Evolutionary conservation across 2,329 filamentous ascomycete species (phyloP), one percentile per base, ranked within the genome.

Genomic region (Colletotrichum sansevieriae): DNA sequence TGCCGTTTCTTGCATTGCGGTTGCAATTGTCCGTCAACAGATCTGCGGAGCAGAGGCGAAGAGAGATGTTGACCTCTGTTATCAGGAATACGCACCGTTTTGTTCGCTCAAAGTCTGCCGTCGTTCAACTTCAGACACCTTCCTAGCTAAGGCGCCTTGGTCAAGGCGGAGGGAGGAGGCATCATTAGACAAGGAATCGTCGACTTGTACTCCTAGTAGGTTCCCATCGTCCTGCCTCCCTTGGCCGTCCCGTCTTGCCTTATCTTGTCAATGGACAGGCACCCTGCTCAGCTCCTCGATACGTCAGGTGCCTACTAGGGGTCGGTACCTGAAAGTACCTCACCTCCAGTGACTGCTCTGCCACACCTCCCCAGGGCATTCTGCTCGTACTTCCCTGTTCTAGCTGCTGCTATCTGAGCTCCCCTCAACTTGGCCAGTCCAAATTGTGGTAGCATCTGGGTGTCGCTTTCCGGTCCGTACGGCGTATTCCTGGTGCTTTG

Each of bases 331-430:
- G 44, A 29, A 35, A 25, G 12, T 61, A 20, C n/a, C 33, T 52
- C 29, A 29, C 29, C 6, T 29, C 29, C 8, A 39, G 20, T 39
- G 12, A 33, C 4, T 33, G 35, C 56, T 29, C 51, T 65, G 15
- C 46, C 55, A 62, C 59, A 62, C 62, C 22, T 44, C 37, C 46
- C 47, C 43, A 18, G 18, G 18, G 18, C 18, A 29, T 22, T 22
- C 22, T 22, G 22, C 22, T 22, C 22, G 22, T 22, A 3, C 54
- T 68, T 68, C 65, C 65, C 55, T 68, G 65, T 65, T 65, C 55
- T 60, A 68, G 55, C 55, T 68, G 41, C 65, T 49, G 62, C 62
- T 65, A 39, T 65, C 65, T 68, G 47, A 65, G 62, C 65, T 56
- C 63, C 49, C 49, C 46, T 57, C 35, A 44, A 22, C 41, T 20